These are phyloP conservation scores for Liriodendron chinense DNA, from an alignment of 164 flowering plant species.

Conservation along the genomic window DNA sequence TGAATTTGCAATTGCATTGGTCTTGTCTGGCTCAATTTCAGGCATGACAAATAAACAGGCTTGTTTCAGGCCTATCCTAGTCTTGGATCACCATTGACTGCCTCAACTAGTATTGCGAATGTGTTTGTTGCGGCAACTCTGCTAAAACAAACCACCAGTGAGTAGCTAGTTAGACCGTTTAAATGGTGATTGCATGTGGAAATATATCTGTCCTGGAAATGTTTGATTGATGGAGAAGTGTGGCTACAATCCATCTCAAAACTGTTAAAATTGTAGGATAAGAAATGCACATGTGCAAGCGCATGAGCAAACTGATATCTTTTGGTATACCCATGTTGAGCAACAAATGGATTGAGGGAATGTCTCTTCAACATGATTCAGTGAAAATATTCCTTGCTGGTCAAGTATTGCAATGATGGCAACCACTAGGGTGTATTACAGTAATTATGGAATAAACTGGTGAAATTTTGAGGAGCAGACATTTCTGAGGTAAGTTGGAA, in stretches of 20 bases:
- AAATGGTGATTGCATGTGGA: not conserved
- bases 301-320: not conserved
- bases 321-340: not conserved
- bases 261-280: not conserved
- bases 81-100: not conserved
- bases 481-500: no score
- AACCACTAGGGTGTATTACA: not conserved
- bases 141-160: not conserved
- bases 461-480: no score
- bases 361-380: not conserved
- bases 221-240: no score
- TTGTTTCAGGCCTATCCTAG: no score
- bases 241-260: no score
- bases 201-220: no score
- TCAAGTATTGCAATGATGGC: constrained; percentile 15
- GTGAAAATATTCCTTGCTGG: constrained; percentile 17
- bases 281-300: not conserved
- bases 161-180: not conserved
- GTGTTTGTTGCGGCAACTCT: not conserved
- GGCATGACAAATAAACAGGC: no score
- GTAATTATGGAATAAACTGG: no score
- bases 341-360: not conserved
- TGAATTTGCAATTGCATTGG: no score
- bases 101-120: not conserved
- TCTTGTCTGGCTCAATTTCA: no score